These are phyloP conservation scores for Monilinia vaccinii-corymbosi DNA, from an alignment of 2,329 filamentous ascomycete species.

Conservation along the genomic window DNA sequence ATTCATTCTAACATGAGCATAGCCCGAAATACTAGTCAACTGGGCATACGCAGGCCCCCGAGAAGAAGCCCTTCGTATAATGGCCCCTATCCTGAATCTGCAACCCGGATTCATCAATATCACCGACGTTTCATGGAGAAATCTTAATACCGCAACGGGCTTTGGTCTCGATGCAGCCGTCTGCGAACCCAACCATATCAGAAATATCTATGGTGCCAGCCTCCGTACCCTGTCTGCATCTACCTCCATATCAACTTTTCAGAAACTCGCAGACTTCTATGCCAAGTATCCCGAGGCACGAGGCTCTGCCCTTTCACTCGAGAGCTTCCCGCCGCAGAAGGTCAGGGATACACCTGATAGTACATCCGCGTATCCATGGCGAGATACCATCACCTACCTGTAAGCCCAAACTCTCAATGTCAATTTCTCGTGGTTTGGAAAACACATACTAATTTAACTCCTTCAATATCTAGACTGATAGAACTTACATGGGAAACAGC, in stretches of 20 bases:
- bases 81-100: too few species aligned
- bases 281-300: not conserved
- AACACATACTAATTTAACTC: not conserved
- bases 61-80: too few species aligned
- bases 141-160: too few species aligned
- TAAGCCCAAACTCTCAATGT: not conserved
- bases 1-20: too few species aligned
- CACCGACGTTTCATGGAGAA: too few species aligned
- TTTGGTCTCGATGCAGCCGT: too few species aligned
- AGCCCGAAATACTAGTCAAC: too few species aligned
- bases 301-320: not conserved
- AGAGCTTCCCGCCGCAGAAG: not conserved
- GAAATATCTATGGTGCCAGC: too few species aligned
- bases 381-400: not conserved
- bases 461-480: not conserved
- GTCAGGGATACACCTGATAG: not conserved
- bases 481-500: not conserved
- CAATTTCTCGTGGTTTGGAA: not conserved
- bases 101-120: too few species aligned
- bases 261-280: not conserved
- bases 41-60: too few species aligned
- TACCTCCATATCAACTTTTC: not conserved
- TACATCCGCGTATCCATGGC: not conserved
- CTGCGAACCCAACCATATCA: too few species aligned
- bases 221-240: not conserved